These are phyloP conservation scores for Mycena pura DNA, from an alignment of 768 basidiomycete species.

Conservation along the genomic window DNA sequence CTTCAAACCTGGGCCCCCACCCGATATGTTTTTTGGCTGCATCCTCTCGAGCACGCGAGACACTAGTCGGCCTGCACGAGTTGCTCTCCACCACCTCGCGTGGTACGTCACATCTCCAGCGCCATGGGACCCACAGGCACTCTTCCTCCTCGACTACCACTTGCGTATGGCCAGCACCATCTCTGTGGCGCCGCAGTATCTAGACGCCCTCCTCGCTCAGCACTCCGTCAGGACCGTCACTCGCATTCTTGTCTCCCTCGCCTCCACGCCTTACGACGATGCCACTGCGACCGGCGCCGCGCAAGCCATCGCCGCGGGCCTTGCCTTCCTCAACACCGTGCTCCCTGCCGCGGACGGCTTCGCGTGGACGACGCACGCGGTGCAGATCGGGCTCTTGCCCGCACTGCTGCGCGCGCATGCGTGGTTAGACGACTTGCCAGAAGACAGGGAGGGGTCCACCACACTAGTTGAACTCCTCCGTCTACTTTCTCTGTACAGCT, in stretches of 20 bases:
- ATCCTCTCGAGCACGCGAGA: constrained; percentile 17
- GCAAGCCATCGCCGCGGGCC: constrained; percentile 14
- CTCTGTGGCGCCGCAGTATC: constrained; percentile 8
- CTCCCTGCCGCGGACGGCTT: constrained; percentile 19
- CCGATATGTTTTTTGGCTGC: constrained; percentile 21
- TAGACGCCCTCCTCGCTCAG: constrained; percentile 8
- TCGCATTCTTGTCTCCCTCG: constrained; percentile 24
- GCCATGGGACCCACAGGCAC: constrained; percentile 11
- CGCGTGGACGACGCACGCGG: constrained; percentile 24
- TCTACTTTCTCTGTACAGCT: constrained; percentile 21
- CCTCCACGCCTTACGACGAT: constrained; percentile 9
- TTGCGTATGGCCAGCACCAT: constrained; percentile 20
- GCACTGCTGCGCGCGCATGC: constrained; percentile 18
- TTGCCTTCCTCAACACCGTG: constrained; percentile 13
- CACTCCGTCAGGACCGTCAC: constrained; percentile 19
- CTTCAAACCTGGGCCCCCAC: constrained; percentile 6
- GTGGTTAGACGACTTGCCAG: constrained; percentile 22
- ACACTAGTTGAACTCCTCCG: constrained; percentile 9
- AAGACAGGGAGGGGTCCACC: constrained; percentile 11
- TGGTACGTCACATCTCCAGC: constrained; percentile 14
- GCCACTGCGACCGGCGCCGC: constrained; percentile 16
- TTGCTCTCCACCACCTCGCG: constrained; percentile 17
- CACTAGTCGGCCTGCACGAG: constrained; percentile 16
- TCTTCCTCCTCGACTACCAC: constrained; percentile 26
- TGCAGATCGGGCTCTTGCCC: constrained; percentile 22